These are phyloP conservation scores for Russula virescens DNA, from an alignment of 768 basidiomycete genomes.

Conservation along the genomic window DNA sequence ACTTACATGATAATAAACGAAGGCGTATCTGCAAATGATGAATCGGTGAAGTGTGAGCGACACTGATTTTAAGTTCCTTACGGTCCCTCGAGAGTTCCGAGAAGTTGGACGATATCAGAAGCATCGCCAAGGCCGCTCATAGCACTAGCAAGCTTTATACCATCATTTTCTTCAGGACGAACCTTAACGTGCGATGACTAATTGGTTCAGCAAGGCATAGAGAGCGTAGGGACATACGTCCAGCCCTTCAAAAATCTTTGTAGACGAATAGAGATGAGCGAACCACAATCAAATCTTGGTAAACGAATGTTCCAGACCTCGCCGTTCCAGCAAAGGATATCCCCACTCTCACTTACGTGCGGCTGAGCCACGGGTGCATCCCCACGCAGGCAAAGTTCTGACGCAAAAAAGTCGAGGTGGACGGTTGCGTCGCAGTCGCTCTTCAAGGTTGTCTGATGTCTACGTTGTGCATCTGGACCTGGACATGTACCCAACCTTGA, in stretches of 20 bases:
- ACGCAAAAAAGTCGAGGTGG: slow-evolving; percentile 57
- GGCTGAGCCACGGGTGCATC: slow-evolving; percentile 56
- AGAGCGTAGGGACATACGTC: slow-evolving; percentile 40
- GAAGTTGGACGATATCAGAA: slow-evolving; percentile 43
- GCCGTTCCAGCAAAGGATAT: slow-evolving; percentile 82
- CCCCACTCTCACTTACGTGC: slow-evolving; percentile 44
- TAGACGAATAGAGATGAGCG: neutral
- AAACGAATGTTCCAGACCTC: slow-evolving; percentile 43
- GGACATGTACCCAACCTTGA: neutral
- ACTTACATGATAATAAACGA: slow-evolving; percentile 71
- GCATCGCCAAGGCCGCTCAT: slow-evolving; percentile 27
- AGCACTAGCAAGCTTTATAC: slow-evolving; percentile 43
- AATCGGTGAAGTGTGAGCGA: slow-evolving; percentile 1
- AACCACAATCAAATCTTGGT: neutral
- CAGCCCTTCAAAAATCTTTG: slow-evolving; percentile 75
- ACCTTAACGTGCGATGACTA: slow-evolving; percentile 39
- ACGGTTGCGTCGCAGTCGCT: slow-evolving; percentile 18
- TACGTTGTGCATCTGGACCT: slow-evolving; percentile 65
- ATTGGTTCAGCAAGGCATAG: neutral
- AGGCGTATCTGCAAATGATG: slow-evolving; percentile 55
- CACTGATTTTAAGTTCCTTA: slow-evolving; percentile 37
- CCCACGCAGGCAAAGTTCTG: slow-evolving; percentile 73
- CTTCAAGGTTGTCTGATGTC: slow-evolving; percentile 26
- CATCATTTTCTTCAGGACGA: slow-evolving; percentile 61
- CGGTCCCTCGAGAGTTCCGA: slow-evolving; percentile 76